Evolutionary conservation across 2,329 filamentous ascomycete species (phyloP), one percentile per base, ranked within the genome.

Genomic region (Ascochyta pisi): DNA sequence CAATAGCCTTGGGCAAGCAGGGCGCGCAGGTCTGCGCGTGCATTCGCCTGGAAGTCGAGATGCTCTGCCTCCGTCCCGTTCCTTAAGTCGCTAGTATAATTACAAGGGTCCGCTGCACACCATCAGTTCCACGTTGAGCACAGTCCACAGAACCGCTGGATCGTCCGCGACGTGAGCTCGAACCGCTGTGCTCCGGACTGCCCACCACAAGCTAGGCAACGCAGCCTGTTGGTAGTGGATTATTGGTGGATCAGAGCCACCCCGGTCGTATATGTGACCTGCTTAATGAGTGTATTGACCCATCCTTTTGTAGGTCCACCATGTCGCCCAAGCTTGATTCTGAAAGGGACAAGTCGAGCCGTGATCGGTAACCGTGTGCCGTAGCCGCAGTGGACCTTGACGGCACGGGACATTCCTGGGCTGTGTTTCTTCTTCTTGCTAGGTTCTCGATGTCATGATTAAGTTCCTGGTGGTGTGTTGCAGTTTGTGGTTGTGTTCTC

Each of bases 161-260:
- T 73, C 69, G 63, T 69, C 66, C 63, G 62, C 69, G 66, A 69
- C 65, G 66, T 62, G 62, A 69, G 63, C 67, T 70, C 70, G 70
- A 71, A 63, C 66, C 63, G 66, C 66, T 67, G 61, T 69, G 68
- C 64, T 62, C 66, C 63, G 65, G 64, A 63, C 56, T 66, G 63
- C 64, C 69, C 66, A 63, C 63, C 69, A 68, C 64, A 62, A 66
- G 54, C 65, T 67, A 67, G 64, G 64, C 68, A 73, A 72, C 69
- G 63, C 19, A 48, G 41, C 31, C 22, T 22, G 7, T 33, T 22
- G 22, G 22, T 29, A 37, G 26, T 38, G 52, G 49, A 65, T 74
- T 71, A 76, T 76, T 75, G 69, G 66, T 57, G 71, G 70, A 73
- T 70, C 62, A 63, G 67, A 70, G 67, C 68, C 51, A 70, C 63